Evolutionary conservation across 208 protist species (phyloP), one percentile per base, ranked within the genome.

Genomic region (Cochliopodium minus): DNA sequence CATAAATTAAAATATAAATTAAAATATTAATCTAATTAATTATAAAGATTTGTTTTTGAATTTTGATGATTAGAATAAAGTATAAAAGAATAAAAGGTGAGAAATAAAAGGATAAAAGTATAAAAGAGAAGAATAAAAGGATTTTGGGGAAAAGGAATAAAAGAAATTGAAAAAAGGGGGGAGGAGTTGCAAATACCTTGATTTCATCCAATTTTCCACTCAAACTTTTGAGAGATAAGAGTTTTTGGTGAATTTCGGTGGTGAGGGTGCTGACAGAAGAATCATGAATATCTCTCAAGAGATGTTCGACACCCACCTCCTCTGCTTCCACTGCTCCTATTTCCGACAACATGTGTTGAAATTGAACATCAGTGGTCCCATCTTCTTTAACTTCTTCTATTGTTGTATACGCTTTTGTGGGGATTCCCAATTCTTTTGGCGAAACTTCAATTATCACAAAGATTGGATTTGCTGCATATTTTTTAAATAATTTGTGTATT

Each of bases 221-320:
- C 1, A 61, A n/a, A 11, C 28, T 28, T 15, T 79, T 71, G 7
- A 98, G 72, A 25, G 90, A 88, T 32, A 81, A 69, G 49, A 95
- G 77, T 50, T 91, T 81, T 61, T 90, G 81, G 36, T 78, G 76
- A 15, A 96, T 79, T 71, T 94, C 77, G 26, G 85, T 88, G 23
- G 86, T 83, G 30, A 98, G 71, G 29, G 83, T 92, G 25, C 82
- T 83, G 59, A 95, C 85, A 30, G 88, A 94, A 17, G 86, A 87
- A 65, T 91, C 87, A 29, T 91, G 91, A 43, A 97, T 78, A 71
- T 98, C 92, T 30, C 96, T 81, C 35, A 99, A 75, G 34, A 99
- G 79, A 72, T 99, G 94, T 70, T 99, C 96, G 22, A 99, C 94
- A 57, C 96, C 95, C 50, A 99, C 92, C 67, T 98, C 93, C 74